Conservation (phyloP, 306 rosid genomes). For the Vachellia pachyceras region DNA sequence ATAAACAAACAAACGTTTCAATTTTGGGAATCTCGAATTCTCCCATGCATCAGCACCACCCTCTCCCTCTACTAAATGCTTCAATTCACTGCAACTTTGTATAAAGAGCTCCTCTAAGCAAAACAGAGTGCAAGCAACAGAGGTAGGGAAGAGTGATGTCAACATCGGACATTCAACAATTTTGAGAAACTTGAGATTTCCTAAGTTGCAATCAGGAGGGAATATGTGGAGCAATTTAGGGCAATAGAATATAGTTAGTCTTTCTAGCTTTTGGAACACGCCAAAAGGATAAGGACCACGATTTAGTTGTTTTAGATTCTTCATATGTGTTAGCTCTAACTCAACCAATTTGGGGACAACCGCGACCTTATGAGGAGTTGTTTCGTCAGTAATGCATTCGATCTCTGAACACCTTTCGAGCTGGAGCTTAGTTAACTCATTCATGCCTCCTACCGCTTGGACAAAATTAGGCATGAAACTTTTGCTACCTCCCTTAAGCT, state of each 20-base stretch:
- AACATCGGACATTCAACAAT: not conserved
- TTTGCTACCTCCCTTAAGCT: not conserved
- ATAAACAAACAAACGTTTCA: not conserved
- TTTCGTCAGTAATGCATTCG: not conserved
- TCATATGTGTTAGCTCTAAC: not conserved
- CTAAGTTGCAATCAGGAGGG: not conserved
- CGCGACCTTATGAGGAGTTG: not conserved
- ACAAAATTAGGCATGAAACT: not conserved
- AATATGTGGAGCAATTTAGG: not conserved
- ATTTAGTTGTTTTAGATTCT: not conserved
- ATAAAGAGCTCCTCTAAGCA: not conserved
- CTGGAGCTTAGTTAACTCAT: not conserved
- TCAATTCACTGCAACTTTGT: not conserved
- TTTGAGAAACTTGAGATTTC: not conserved
- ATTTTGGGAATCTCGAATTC: not conserved
- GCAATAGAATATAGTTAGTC: not conserved
- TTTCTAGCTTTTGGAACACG: not conserved
- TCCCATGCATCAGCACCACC: not conserved
- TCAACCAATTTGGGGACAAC: not conserved
- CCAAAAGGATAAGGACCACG: not conserved
- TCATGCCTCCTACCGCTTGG: not conserved
- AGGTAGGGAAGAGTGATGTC: not conserved
- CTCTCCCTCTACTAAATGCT: not conserved
- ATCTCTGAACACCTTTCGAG: not conserved
- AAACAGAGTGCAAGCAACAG: not conserved